Conservation (phyloP, 1,284 basidiomycete species). For the Pseudozyma flocculosa region DNA sequence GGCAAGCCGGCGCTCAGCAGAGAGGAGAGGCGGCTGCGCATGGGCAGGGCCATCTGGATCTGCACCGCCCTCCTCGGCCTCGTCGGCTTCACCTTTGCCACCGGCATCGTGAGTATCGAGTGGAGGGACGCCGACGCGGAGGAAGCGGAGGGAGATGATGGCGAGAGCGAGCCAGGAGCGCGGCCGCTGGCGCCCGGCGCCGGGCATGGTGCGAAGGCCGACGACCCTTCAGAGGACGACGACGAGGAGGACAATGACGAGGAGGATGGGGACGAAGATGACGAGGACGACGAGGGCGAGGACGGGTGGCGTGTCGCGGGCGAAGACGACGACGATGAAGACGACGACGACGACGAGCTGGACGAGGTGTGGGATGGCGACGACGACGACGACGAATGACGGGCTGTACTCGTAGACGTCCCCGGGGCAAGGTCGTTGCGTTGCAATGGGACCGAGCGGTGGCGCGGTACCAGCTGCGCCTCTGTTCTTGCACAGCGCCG, state of each 20-base stretch:
- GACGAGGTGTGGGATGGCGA: slow-evolving; percentile 13
- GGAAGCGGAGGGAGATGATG: slow-evolving; percentile 13
- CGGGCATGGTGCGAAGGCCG: too few species aligned
- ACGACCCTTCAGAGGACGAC: too few species aligned
- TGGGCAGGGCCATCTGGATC: slow-evolving; percentile 39
- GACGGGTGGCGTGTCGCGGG: neutral
- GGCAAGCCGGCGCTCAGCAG: neutral
- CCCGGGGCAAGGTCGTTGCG: too few species aligned
- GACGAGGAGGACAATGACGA: slow-evolving; percentile 13
- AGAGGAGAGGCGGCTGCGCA: slow-evolving; percentile 20
- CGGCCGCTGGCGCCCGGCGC: too few species aligned
- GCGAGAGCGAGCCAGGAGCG: too few species aligned
- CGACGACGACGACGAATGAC: slow-evolving; percentile 4
- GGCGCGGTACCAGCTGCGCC: too few species aligned
- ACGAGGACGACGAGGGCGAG: slow-evolving; percentile 14
- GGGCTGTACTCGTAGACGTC: neutral
- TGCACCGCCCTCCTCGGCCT: slow-evolving; percentile 39
- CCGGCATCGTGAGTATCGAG: slow-evolving; percentile 46
- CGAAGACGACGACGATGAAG: neutral
- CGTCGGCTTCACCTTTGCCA: slow-evolving; percentile 41
- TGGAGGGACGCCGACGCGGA: slow-evolving; percentile 13
- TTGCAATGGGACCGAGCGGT: too few species aligned
- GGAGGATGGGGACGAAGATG: slow-evolving; percentile 7
- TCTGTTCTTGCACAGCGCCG: too few species aligned
- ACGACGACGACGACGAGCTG: slow-evolving; percentile 9